These are phyloP conservation scores for Alnus glutinosa DNA, from an alignment of 306 rosid genomes.

Conservation along the genomic window DNA sequence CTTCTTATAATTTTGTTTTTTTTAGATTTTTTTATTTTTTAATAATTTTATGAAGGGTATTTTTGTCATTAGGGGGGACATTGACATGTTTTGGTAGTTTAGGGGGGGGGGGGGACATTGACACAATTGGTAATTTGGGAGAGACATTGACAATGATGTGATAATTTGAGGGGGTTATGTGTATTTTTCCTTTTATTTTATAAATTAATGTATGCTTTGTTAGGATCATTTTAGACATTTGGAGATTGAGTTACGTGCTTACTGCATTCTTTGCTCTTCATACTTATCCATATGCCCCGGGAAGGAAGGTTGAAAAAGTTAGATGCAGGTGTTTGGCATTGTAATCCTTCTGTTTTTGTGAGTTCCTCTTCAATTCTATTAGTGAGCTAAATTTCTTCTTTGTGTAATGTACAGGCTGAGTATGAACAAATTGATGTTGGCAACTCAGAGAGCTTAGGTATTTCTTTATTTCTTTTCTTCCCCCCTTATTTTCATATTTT, in stretches of 20 bases:
- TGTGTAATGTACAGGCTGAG: slow-evolving; percentile 14
- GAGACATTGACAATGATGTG: no score
- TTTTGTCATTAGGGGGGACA: no score
- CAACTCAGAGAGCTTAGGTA: slow-evolving; percentile 16
- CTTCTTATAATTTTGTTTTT: no score
- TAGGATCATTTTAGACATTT: neutral
- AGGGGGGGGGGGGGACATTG: no score
- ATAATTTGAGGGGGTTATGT: no score
- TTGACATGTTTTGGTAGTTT: no score
- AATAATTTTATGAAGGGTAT: no score
- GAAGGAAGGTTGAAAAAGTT: neutral
- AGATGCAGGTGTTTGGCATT: neutral
- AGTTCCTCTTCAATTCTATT: neutral
- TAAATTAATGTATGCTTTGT: no score
- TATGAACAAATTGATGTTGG: neutral
- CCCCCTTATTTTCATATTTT: neutral
- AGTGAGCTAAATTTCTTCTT: neutral
- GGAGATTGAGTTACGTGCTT: neutral
- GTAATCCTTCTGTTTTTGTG: neutral
- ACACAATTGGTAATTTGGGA: no score
- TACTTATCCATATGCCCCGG: neutral
- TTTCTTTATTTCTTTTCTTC: neutral
- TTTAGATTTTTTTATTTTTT: no score
- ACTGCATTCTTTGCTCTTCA: neutral
- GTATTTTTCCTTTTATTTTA: no score